Percentiles rank a stretch among this genome's conserved stretches.
Conservation (phyloP, 805 yeast species). For the Lipomyces chichibuensis region DNA sequence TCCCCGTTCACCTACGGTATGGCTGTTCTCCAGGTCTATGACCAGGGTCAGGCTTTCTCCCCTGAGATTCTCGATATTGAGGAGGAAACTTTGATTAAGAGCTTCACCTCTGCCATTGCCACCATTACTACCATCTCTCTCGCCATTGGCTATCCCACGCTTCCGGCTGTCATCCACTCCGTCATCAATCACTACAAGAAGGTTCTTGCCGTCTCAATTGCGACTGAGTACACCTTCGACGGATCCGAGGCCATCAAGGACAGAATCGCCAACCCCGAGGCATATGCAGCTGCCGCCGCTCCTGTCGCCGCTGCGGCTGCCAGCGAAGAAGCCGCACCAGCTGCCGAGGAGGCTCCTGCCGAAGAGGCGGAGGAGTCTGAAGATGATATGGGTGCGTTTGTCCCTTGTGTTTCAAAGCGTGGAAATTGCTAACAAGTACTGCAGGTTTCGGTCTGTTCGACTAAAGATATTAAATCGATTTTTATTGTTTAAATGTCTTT, state of each 20-base stretch:
- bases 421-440: not conserved
- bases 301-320: conserved; percentile 82
- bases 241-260: conserved; percentile 99
- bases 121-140: conserved; percentile 94
- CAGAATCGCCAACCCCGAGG: conserved; percentile 99
- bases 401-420: not conserved
- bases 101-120: conserved; percentile 90
- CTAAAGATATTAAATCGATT: conserved; percentile 48
- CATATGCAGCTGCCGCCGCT: conserved; percentile 99
- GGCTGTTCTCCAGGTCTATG: conserved; percentile 95
- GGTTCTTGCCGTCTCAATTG: conserved; percentile 95
- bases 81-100: conserved; percentile 90
- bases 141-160: conserved; percentile 99
- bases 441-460: conserved; percentile 92
- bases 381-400: conserved; percentile 70
- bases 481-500: not conserved
- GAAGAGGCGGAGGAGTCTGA: conserved; percentile 59
- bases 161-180: conserved; percentile 99
- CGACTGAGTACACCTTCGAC: conserved; percentile 98
- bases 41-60: conserved; percentile 98
- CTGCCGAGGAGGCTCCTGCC: conserved; percentile 72
- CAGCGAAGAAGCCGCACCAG: conserved; percentile 64
- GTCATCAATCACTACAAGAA: conserved; percentile 99
- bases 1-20: conserved; percentile 99
- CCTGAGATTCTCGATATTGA: conserved; percentile 96